These are phyloP conservation scores for Carex scoparia DNA, from an alignment of 176 grass and related monocot genomes.

Conservation along the genomic window DNA sequence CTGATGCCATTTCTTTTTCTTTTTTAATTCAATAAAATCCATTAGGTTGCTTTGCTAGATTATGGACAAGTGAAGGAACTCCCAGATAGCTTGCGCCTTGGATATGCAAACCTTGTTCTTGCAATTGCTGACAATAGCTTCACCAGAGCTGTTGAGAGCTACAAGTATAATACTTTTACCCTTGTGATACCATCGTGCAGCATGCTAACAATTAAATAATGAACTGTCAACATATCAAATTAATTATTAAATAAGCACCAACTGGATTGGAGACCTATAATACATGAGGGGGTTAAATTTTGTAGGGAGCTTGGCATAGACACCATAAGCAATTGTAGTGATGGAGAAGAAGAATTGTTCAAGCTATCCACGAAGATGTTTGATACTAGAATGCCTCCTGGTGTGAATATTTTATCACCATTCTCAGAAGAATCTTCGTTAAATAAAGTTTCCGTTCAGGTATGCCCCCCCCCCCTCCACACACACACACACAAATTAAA, in stretches of 20 bases:
- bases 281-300: neutral
- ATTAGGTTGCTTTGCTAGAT: constrained; percentile 95
- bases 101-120: constrained; percentile 95
- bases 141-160: constrained; percentile 48
- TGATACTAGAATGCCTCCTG: constrained; percentile 93
- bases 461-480: constrained; percentile 11
- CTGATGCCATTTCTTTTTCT: constrained; percentile 26
- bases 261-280: neutral
- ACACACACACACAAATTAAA: neutral
- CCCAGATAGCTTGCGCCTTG: constrained; percentile 74
- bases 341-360: constrained; percentile 61
- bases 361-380: constrained; percentile 73
- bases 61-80: constrained; percentile 99
- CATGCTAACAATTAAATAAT: constrained; percentile 11
- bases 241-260: neutral
- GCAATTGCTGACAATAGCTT: constrained; percentile 81
- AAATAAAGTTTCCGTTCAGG: constrained; percentile 69
- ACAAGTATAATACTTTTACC: constrained; percentile 40
- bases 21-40: constrained; percentile 11
- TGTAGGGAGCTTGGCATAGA: constrained; percentile 79
- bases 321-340: constrained; percentile 49
- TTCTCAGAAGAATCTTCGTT: constrained; percentile 81
- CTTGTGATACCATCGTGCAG: constrained; percentile 8
- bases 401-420: constrained; percentile 65
- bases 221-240: neutral